These are phyloP conservation scores for Leccinum brunneo-olivaceum DNA, from an alignment of 1,284 basidiomycete species.

Conservation along the genomic window DNA sequence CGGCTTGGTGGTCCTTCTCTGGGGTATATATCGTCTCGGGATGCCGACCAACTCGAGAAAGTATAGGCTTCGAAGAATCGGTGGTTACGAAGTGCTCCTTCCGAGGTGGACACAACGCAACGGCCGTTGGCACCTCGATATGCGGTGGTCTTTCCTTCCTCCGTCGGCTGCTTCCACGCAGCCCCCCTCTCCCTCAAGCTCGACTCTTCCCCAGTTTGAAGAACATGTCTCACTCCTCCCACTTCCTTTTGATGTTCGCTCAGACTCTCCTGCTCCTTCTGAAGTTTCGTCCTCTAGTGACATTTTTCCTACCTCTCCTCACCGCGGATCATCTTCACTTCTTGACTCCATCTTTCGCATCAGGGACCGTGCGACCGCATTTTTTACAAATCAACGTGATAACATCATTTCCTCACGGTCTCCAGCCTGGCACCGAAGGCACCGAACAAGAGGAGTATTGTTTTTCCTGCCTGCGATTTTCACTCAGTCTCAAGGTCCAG, in stretches of 20 bases:
- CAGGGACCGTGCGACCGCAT: constrained; percentile 46
- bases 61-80: constrained; percentile 53
- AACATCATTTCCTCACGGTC: constrained; percentile 36
- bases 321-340: constrained; percentile 36
- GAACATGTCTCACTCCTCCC: constrained; percentile 57
- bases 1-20: constrained; percentile 63
- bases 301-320: constrained; percentile 31
- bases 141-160: constrained; percentile 52
- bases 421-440: constrained; percentile 40
- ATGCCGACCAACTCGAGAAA: constrained; percentile 53
- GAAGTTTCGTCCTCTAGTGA: constrained; percentile 40
- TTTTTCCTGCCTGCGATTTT: constrained; percentile 83
- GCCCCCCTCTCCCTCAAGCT: constrained; percentile 43
- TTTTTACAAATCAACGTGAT: constrained; percentile 36
- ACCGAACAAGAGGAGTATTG: constrained; percentile 54
- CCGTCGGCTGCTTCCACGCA: constrained; percentile 43
- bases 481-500: constrained; percentile 45
- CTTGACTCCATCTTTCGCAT: constrained; percentile 49
- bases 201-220: constrained; percentile 39
- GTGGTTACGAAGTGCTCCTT: constrained; percentile 69
- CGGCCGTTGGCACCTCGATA: constrained; percentile 65
- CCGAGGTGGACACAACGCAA: constrained; percentile 64
- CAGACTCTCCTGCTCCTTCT: constrained; percentile 50
- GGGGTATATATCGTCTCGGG: constrained; percentile 58
- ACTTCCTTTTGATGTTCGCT: constrained; percentile 51